phyloP scores from a whole-genome alignment of 768 basidiomycete species.

The Pluteus cervinus region DNA sequence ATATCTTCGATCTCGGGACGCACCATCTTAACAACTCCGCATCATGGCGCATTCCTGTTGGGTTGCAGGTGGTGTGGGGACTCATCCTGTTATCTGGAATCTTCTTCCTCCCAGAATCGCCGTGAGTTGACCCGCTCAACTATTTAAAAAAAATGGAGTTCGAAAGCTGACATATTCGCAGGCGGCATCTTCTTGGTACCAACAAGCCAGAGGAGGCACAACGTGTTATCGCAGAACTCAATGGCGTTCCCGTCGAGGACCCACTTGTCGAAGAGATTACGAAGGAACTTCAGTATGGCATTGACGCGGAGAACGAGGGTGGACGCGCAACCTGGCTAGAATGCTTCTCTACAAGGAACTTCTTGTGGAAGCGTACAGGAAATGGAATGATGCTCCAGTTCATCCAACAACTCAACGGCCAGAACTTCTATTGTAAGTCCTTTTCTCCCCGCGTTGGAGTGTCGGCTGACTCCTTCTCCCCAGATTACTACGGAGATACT shows the following conservation, averaged over 20 bases:
- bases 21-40: slow-evolving; percentile 50
- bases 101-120: slow-evolving; percentile 75
- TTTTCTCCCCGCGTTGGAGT: not conserved
- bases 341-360: slow-evolving; percentile 65
- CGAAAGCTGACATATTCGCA: slow-evolving; percentile 14
- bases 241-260: slow-evolving; percentile 55
- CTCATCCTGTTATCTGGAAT: slow-evolving; percentile 60
- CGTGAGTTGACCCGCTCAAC: slow-evolving; percentile 34
- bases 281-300: slow-evolving; percentile 59
- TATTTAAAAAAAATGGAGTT: not conserved
- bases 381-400: slow-evolving; percentile 86
- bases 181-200: slow-evolving; percentile 65
- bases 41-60: slow-evolving; percentile 73
- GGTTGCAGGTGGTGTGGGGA: slow-evolving; percentile 69
- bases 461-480: slow-evolving; percentile 7
- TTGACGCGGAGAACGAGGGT: slow-evolving; percentile 71
- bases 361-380: slow-evolving; percentile 65
- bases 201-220: slow-evolving; percentile 50
- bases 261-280: slow-evolving; percentile 52
- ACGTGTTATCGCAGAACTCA: slow-evolving; percentile 57
- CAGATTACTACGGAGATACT: slow-evolving; percentile 75
- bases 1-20: slow-evolving; percentile 63
- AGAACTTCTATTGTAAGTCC: slow-evolving; percentile 70
- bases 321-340: slow-evolving; percentile 77
- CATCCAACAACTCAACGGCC: slow-evolving; percentile 75